phyloP scores from a whole-genome alignment of 163 green algal species.

The Trebouxia gelatinosa region DNA sequence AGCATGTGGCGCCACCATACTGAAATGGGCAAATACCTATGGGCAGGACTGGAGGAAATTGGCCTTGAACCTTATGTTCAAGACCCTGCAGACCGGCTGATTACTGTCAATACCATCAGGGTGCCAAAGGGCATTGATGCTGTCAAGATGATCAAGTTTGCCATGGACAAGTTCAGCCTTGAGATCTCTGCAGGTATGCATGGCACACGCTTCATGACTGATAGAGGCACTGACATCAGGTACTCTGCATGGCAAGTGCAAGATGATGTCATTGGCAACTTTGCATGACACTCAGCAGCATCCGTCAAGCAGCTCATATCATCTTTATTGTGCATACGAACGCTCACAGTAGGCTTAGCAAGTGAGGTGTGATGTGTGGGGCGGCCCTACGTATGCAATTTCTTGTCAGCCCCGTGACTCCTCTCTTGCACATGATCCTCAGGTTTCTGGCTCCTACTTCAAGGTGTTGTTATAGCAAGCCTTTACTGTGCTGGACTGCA shows the following conservation, averaged over 20 bases:
- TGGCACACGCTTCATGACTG: too few species aligned
- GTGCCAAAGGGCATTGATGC: constrained; percentile 85
- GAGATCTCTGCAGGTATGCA: constrained; percentile 76
- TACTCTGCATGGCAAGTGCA: too few species aligned
- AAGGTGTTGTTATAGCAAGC: too few species aligned
- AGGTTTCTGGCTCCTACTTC: too few species aligned
- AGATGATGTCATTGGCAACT: neutral
- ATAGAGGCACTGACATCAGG: too few species aligned
- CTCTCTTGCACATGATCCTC: too few species aligned
- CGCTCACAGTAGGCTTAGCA: too few species aligned
- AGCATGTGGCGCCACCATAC: constrained; percentile 68
- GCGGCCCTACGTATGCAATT: too few species aligned
- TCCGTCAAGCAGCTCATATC: neutral
- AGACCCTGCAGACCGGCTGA: constrained; percentile 64
- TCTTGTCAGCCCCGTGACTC: too few species aligned
- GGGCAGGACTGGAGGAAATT: constrained; percentile 78
- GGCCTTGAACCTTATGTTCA: constrained; percentile 87
- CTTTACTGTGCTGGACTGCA: too few species aligned
- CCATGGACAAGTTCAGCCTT: constrained; percentile 91
- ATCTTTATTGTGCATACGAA: too few species aligned
- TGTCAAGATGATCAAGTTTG: constrained; percentile 73
- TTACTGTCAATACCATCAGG: constrained; percentile 97
- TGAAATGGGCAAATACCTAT: constrained; percentile 73
- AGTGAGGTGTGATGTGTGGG: too few species aligned
- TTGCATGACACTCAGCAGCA: neutral